Percentiles rank a stretch among this genome's conserved stretches.
Conservation (phyloP, 306 rosid genomes). For the Potentilla sterilis region DNA sequence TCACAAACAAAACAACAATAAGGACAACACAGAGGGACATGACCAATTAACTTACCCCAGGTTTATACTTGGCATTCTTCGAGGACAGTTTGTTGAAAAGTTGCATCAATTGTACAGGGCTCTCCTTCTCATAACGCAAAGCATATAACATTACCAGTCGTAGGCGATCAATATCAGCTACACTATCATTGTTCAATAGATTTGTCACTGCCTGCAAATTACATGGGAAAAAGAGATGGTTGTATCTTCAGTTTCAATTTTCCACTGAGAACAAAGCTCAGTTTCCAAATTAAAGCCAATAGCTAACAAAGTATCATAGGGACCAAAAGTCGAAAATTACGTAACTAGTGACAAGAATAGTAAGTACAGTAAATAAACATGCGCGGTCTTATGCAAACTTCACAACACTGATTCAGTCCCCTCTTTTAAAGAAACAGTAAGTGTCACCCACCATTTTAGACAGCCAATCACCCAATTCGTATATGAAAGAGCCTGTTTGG, state of each 20-base stretch:
- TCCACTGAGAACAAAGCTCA: neutral
- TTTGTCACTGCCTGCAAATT: conserved; percentile 74
- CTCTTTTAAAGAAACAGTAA: neutral
- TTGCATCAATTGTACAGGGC: conserved; percentile 82
- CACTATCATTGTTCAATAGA: conserved; percentile 66
- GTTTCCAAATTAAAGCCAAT: conserved; percentile 17
- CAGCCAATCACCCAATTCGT: neutral
- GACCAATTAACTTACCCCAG: conserved; percentile 18
- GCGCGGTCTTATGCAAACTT: neutral
- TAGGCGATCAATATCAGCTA: conserved; percentile 69
- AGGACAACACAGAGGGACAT: neutral
- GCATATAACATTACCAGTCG: conserved; percentile 91
- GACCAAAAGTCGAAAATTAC: neutral
- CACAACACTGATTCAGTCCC: neutral
- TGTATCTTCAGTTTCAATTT: conserved; percentile 9
- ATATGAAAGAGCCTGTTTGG: neutral
- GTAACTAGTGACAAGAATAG: neutral
- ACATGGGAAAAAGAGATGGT: conserved; percentile 27
- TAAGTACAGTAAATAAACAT: neutral
- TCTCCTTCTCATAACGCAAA: conserved; percentile 89
- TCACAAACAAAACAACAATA: neutral
- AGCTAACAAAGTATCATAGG: neutral
- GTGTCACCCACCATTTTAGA: neutral
- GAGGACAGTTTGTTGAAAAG: conserved; percentile 20
- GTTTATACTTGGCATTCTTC: conserved; percentile 22